phyloP scores from a whole-genome alignment of 2,329 filamentous ascomycete species.

The Ceratocystis cacaofunesta region DNA sequence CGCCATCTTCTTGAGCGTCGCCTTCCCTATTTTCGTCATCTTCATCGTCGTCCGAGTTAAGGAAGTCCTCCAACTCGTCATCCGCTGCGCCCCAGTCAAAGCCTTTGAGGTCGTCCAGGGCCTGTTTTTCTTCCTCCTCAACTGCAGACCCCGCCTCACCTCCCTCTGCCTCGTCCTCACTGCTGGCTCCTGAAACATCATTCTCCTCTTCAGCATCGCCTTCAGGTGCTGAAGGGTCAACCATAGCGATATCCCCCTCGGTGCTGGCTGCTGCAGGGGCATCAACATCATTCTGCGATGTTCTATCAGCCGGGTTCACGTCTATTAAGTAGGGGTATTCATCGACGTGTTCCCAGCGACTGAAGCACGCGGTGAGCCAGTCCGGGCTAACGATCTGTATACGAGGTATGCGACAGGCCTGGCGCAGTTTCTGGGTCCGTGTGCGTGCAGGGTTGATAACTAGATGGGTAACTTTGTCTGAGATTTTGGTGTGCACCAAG shows the following conservation, averaged over 20 bases:
- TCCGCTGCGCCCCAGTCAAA: conserved; percentile 51
- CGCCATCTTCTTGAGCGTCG: conserved; percentile 18
- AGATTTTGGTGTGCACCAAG: conserved; percentile 40
- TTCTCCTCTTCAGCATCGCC: conserved; percentile 22
- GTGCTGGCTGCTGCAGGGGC: conserved; percentile 23
- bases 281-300: neutral
- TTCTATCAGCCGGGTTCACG: conserved; percentile 54
- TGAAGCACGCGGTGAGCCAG: conserved; percentile 77
- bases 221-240: conserved; percentile 23
- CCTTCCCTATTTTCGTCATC: conserved; percentile 18
- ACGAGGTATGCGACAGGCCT: conserved; percentile 61
- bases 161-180: conserved; percentile 20
- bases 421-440: conserved; percentile 79
- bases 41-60: conserved; percentile 37
- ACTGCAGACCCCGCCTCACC: conserved; percentile 25
- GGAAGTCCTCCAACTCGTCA: conserved; percentile 61
- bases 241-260: conserved; percentile 17
- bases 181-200: conserved; percentile 20
- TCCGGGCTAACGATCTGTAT: conserved; percentile 86
- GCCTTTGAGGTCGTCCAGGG: conserved; percentile 40
- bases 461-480: conserved; percentile 54
- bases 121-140: conserved; percentile 32
- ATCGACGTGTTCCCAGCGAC: conserved; percentile 66
- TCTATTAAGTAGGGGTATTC: conserved; percentile 65
- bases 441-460: conserved; percentile 56